phyloP scores from a whole-genome alignment of 2,329 filamentous ascomycete species.

The Penicillium rolfsii region DNA sequence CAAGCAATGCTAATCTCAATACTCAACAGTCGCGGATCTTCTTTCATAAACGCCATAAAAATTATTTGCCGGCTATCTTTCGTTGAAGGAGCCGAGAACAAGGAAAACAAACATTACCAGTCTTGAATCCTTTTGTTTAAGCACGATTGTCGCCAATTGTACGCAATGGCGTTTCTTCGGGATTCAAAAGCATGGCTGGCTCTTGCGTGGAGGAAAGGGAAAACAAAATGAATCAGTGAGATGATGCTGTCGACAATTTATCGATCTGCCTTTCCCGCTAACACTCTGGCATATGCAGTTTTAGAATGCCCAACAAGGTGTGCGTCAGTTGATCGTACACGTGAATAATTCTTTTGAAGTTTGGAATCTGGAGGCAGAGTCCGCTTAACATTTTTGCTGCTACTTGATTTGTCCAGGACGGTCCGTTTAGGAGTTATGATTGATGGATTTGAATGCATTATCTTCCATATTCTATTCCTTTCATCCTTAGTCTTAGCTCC shows the following conservation, averaged over 20 bases:
- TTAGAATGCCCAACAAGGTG: constrained; percentile 22
- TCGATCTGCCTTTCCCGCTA: constrained; percentile 9
- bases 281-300: constrained; percentile 12
- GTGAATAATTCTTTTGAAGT: constrained; percentile 21
- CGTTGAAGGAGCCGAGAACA: not conserved
- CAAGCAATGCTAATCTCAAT: constrained; percentile 17
- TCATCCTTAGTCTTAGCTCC: not conserved
- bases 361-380: constrained; percentile 12
- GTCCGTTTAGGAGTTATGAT: constrained; percentile 25
- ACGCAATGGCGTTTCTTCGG: not conserved
- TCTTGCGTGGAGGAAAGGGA: constrained; percentile 45
- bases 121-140: not conserved
- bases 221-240: constrained; percentile 30
- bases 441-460: constrained; percentile 16
- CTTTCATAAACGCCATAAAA: constrained; percentile 36
- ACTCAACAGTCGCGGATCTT: constrained; percentile 39
- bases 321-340: constrained; percentile 9
- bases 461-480: not conserved
- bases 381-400: constrained; percentile 12
- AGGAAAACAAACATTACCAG: not conserved
- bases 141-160: constrained; percentile 1
- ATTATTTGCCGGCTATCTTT: not conserved
- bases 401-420: constrained; percentile 11
- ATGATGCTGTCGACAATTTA: constrained; percentile 16
- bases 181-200: constrained; percentile 20